phyloP scores from a whole-genome alignment of 345 rosid genomes.

The Populus nigra region DNA sequence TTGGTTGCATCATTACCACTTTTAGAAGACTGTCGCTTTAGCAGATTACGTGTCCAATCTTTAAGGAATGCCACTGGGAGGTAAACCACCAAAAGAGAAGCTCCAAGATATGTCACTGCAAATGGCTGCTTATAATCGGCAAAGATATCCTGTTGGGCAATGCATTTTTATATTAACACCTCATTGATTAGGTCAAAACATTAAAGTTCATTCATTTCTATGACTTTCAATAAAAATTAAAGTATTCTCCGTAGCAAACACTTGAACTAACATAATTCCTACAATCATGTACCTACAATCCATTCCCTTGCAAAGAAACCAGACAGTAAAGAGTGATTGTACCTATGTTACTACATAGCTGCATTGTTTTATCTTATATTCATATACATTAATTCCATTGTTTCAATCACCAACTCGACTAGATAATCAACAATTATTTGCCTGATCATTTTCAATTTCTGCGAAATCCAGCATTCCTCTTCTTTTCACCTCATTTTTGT shows the following conservation, averaged over 20 bases:
- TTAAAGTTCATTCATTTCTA: background rate
- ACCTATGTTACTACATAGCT: background rate
- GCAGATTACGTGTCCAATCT: conserved; percentile 70
- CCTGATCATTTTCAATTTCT: background rate
- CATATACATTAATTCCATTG: background rate
- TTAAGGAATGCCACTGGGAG: conserved; percentile 86
- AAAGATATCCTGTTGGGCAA: conserved; percentile 70
- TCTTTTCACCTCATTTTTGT: background rate
- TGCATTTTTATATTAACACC: background rate
- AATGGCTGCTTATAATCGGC: conserved; percentile 90
- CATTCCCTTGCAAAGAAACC: background rate
- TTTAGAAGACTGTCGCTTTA: conserved; percentile 48
- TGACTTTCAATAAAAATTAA: background rate
- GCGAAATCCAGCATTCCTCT: background rate
- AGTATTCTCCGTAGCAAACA: background rate
- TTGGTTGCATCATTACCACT: conserved; percentile 42
- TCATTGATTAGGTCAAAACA: background rate
- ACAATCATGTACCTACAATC: background rate
- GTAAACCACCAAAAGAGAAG: conserved; percentile 95
- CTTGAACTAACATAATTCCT: background rate
- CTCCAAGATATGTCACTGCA: conserved; percentile 98
- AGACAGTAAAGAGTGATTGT: background rate
- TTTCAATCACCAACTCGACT: background rate
- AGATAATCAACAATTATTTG: background rate
- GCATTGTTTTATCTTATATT: background rate